Percentiles rank a stretch among this genome's conserved stretches.
phyloP scores from a whole-genome alignment of 306 rosid species.

The Rubus parviflorus region DNA sequence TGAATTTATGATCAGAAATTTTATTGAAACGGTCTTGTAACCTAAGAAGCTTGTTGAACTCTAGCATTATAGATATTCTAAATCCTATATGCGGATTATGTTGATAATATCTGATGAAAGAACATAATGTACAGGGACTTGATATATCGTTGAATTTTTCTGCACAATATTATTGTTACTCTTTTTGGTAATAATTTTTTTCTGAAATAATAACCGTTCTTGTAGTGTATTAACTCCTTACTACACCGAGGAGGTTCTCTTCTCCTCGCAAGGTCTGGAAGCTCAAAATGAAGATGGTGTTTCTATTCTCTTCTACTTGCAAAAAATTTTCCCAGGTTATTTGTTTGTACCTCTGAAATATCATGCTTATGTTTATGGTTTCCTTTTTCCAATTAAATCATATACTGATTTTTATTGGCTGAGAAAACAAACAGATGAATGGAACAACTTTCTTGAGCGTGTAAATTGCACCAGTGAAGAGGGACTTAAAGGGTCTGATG shows the following conservation, averaged over 20 bases:
- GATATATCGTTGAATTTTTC: neutral
- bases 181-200: neutral
- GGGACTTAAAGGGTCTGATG: conserved; percentile 67
- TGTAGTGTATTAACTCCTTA: conserved; percentile 92
- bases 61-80: too few species aligned
- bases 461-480: conserved; percentile 59
- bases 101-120: too few species aligned
- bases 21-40: too few species aligned
- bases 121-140: neutral
- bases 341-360: neutral
- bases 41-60: too few species aligned
- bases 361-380: neutral
- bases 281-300: conserved; percentile 89
- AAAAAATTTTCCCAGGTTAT: conserved; percentile 92
- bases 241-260: conserved; percentile 92
- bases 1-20: too few species aligned
- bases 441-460: conserved; percentile 88
- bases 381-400: neutral
- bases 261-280: conserved; percentile 72
- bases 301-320: conserved; percentile 88
- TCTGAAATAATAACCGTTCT: conserved; percentile 18
- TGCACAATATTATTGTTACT: neutral
- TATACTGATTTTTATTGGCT: conserved; percentile 16
- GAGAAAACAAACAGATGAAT: conserved; percentile 66
- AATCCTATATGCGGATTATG: too few species aligned